Evolutionary conservation across 768 basidiomycete species (phyloP).

Genomic region (Panus rudis): DNA sequence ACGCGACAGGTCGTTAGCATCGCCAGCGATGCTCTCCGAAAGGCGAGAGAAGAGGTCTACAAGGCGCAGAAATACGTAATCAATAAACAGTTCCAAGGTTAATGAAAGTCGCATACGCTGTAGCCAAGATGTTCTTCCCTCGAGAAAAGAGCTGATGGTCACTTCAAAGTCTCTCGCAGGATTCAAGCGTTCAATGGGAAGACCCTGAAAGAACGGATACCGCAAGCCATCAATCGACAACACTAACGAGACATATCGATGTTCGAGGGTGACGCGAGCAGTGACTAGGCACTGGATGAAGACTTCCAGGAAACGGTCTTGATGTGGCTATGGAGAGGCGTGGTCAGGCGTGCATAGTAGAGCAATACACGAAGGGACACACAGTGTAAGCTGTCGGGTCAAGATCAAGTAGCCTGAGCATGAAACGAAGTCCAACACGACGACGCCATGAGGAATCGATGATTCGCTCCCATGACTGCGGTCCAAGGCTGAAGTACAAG

Average conservation of each 20-base stretch:
- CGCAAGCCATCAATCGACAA: conserved; percentile 49
- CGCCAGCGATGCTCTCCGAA: background rate
- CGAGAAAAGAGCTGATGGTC: background rate
- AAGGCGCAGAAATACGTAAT: background rate
- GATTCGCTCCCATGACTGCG: conserved; percentile 50
- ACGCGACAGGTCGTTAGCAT: background rate
- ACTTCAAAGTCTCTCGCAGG: background rate
- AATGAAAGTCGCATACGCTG: background rate
- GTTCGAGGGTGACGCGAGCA: conserved; percentile 42
- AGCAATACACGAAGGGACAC: background rate
- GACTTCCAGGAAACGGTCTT: conserved; percentile 45
- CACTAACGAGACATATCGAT: conserved; percentile 50
- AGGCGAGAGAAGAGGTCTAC: background rate
- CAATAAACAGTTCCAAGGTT: background rate
- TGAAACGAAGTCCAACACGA: conserved; percentile 58
- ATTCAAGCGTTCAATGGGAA: conserved; percentile 13
- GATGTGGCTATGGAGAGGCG: conserved; percentile 29
- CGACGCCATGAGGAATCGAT: conserved; percentile 43
- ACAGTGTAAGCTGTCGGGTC: conserved; percentile 60
- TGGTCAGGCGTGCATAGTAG: conserved; percentile 1
- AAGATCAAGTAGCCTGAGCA: conserved; percentile 45
- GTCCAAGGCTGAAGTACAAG: conserved; percentile 43
- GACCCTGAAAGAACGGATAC: conserved; percentile 41
- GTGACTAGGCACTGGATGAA: conserved; percentile 48
- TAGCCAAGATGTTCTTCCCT: background rate